Conservation (phyloP, 2,329 filamentous ascomycete species). For the Fusarium sp. region DNA sequence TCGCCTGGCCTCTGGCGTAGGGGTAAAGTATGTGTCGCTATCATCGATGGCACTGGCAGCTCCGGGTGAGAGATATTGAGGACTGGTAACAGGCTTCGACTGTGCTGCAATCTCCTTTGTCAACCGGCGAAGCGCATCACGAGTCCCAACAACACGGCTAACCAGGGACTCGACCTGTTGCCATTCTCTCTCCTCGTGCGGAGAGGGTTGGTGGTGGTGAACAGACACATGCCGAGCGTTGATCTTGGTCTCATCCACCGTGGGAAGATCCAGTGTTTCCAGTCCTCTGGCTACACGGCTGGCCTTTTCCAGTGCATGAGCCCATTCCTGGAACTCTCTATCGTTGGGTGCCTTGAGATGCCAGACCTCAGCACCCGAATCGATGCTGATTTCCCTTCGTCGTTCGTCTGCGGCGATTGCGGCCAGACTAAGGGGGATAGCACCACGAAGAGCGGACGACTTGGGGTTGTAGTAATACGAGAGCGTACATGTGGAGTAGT, state of each 20-base stretch:
- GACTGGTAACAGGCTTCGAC: conserved; percentile 44
- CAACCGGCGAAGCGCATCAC: conserved; percentile 87
- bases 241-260: conserved; percentile 45
- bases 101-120: conserved; percentile 83
- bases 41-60: conserved; percentile 61
- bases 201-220: conserved; percentile 52
- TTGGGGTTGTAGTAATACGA: conserved; percentile 97
- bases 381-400: conserved; percentile 91
- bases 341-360: conserved; percentile 86
- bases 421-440: conserved; percentile 91
- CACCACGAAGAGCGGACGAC: conserved; percentile 90
- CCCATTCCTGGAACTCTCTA: conserved; percentile 91
- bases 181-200: conserved; percentile 85
- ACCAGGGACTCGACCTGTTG: conserved; percentile 86
- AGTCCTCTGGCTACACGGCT: conserved; percentile 73
- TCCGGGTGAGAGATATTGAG: conserved; percentile 56
- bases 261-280: conserved; percentile 52
- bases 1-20: conserved; percentile 60
- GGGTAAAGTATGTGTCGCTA: conserved; percentile 68
- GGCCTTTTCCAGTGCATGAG: conserved; percentile 84
- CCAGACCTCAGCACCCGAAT: conserved; percentile 97
- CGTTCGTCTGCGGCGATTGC: conserved; percentile 91
- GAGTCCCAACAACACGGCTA: conserved; percentile 85
- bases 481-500: conserved; percentile 92
- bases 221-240: conserved; percentile 45